Evolutionary conservation across 2,329 filamentous ascomycete species (phyloP).

Genomic region (Fusarium longipes): DNA sequence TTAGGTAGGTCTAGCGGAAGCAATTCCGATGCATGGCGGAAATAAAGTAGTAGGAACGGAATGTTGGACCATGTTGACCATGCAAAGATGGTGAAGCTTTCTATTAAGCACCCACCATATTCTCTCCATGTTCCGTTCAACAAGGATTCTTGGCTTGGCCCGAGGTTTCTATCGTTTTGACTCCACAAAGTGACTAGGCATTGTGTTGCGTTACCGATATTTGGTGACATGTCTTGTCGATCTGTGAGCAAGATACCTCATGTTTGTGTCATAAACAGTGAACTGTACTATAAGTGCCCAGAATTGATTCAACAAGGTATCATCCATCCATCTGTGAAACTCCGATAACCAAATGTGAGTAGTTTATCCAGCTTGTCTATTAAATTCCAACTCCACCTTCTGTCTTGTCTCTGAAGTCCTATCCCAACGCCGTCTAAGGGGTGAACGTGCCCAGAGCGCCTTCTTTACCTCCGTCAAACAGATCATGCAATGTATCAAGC

Average conservation of each 20-base stretch:
- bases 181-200: neutral
- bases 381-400: constrained; percentile 1
- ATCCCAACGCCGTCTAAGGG: constrained; percentile 47
- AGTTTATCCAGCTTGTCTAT: neutral
- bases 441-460: constrained; percentile 64
- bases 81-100: neutral
- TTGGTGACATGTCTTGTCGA: neutral
- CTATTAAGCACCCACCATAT: neutral
- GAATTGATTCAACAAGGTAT: neutral
- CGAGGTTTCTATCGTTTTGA: neutral
- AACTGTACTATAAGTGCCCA: neutral
- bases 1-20: constrained; percentile 36
- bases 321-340: neutral
- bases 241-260: neutral
- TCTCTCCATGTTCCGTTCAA: neutral
- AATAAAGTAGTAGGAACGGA: neutral
- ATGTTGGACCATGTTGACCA: neutral
- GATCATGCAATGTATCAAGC: constrained; percentile 63
- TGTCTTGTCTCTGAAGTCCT: neutral
- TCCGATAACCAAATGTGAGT: neutral
- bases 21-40: constrained; percentile 28
- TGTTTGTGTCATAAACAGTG: neutral
- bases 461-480: constrained; percentile 65
- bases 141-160: neutral
- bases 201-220: neutral